These are phyloP conservation scores for Malassezia globosa DNA, from an alignment of 1,284 basidiomycete species.

Conservation along the genomic window DNA sequence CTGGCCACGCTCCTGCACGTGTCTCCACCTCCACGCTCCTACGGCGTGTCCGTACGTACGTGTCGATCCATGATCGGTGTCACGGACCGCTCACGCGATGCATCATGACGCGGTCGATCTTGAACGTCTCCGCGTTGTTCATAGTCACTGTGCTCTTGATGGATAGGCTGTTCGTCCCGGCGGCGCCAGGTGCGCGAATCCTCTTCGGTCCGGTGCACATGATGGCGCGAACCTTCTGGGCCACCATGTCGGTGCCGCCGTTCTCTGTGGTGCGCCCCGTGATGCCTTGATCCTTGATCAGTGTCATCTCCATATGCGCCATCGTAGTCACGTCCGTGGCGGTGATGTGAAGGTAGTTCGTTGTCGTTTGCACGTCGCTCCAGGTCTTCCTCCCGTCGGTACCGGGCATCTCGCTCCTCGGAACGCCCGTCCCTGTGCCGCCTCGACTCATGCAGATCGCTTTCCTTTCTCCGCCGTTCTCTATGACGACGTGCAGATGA, in stretches of 20 bases:
- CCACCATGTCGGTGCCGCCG: not conserved
- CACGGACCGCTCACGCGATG: not conserved
- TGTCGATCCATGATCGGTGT: constrained; percentile 7
- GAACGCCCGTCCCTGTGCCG: not conserved
- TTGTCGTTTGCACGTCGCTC: not conserved
- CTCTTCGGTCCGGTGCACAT: not conserved
- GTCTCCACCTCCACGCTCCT: constrained; percentile 6
- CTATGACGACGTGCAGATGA: too few relatives aligned
- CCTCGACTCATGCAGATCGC: too few relatives aligned
- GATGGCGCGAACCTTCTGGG: not conserved
- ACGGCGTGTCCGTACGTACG: constrained; percentile 1
- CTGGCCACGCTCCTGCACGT: not conserved
- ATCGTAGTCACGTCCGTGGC: not conserved
- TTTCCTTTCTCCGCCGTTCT: too few relatives aligned
- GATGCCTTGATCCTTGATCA: too few relatives aligned
- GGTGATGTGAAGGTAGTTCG: constrained; percentile 1
- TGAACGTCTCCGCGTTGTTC: not conserved
- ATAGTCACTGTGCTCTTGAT: too few relatives aligned
- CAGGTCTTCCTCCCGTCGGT: not conserved
- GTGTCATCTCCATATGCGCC: not conserved
- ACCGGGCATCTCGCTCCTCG: not conserved
- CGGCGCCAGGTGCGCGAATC: too few relatives aligned
- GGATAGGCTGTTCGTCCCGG: not conserved
- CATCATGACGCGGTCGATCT: not conserved
- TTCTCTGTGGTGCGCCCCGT: not conserved